Evolutionary conservation across 2,329 filamentous ascomycete species (phyloP).

Genomic region (Calonectria leucothoes): DNA sequence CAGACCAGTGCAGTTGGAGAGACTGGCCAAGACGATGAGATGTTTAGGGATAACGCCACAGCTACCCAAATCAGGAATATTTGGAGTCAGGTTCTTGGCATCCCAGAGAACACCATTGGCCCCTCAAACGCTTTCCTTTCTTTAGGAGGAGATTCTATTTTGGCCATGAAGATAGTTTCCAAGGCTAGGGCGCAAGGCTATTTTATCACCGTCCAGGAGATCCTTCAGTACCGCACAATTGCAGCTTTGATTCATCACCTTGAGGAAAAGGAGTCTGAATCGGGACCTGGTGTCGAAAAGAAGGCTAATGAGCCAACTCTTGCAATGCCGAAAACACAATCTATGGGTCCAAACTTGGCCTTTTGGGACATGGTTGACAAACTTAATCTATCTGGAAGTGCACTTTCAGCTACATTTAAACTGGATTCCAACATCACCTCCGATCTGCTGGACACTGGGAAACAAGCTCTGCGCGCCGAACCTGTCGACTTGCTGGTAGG

Average conservation of each 20-base stretch:
- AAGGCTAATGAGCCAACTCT: too few species aligned
- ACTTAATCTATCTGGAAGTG: background rate
- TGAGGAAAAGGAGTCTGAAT: background rate
- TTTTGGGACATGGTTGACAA: background rate
- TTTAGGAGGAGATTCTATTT: constrained; percentile 15
- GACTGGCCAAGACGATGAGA: background rate
- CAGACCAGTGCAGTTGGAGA: constrained; percentile 22
- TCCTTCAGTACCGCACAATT: constrained; percentile 46
- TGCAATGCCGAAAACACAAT: background rate
- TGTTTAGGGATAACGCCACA: background rate
- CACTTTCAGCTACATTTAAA: background rate
- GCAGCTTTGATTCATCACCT: background rate
- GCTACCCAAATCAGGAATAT: constrained; percentile 41
- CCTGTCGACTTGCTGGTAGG: background rate
- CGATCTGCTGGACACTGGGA: background rate
- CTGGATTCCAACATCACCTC: background rate
- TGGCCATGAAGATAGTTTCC: constrained; percentile 37
- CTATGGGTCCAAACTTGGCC: background rate
- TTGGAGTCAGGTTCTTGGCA: constrained; percentile 51
- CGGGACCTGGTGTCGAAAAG: too few species aligned
- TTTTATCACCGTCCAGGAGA: constrained; percentile 47
- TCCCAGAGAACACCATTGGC: constrained; percentile 28
- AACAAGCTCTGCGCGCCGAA: background rate
- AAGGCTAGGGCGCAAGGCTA: background rate
- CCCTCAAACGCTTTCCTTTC: constrained; percentile 57